Evolutionary conservation across 768 basidiomycete species (phyloP), one percentile per base, ranked within the genome.

Genomic region (Suillus decipiens): DNA sequence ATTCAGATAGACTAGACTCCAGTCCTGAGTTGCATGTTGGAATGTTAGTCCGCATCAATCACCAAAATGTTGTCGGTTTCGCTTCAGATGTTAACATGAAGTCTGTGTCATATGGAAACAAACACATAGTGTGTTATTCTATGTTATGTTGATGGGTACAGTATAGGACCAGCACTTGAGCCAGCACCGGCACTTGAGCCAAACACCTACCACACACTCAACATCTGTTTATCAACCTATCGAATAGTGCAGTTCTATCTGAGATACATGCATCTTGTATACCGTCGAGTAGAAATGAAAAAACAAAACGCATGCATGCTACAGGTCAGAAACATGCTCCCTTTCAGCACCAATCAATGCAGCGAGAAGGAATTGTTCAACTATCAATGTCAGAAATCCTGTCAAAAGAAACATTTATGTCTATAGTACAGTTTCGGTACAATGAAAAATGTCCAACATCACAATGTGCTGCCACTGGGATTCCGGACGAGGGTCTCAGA

Each of bases 141-240:
- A 22, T 22, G 5, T 12, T 47, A 47, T 22, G n/a, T 45, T 48
- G 22, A 28, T 48, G 14, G 47, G 24, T 8, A 8, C 42, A 39
- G 39, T 39, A 39, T 39, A 39, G 54, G 24, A 55, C 54, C 28
- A 31, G 54, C 54, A 55, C 34, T 55, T 55, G 28, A 55, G n/a
- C n/a, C n/a, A n/a, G n/a, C n/a, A n/a, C n/a, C n/a, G n/a, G n/a
- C n/a, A n/a, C n/a, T n/a, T n/a, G 54, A n/a, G n/a, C 54, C 54
- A 55, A 55, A 19, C 54, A 39, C 11, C 54, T 22, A 55, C 37
- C 33, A 39, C 54, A 55, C 54, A 55, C 15, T 31, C 31, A 47
- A 22, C 1, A n/a, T 47, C 24, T 11, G 45, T 47, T 22, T 47
- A 47, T 47, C 19, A 10, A 47, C n/a, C 45, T 3, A 47, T 47